Evolutionary conservation across 148 eudicot species (phyloP), one percentile per base, ranked within the genome.

Genomic region (Polygonum maritimum): DNA sequence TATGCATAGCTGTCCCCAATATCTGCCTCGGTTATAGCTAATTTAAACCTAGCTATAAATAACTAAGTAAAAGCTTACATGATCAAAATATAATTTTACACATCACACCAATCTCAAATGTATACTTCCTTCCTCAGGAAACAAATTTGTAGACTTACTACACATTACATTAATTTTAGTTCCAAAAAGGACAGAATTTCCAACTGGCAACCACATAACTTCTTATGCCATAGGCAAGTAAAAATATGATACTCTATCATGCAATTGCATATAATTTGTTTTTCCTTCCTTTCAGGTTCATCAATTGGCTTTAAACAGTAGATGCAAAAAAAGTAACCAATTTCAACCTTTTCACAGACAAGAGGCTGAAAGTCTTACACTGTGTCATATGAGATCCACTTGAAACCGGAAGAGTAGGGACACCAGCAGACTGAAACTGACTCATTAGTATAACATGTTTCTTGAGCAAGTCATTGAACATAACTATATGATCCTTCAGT

Each of bases 391-490:
- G 84, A 77, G 94, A 85, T 77, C 91, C 94, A 86, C 91, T 90
- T 18, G 97, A 58, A 75, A 81, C 79, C 48, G 91, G 76, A 55
- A 85, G 74, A 36, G 88, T 63, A 76, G 85, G 76, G 84, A 80
- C 85, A 60, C 82, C 88, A 81, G 85, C 15, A 35, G 90, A 83
- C 71, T 79, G 81, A 74, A 89, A 75, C 75, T 90, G 92, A 47
- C 49, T 83, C 91, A 89, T 92, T 54, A 89, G 82, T 65, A 76
- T 78, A 75, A 79, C 87, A 76, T 95, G 99, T 82, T 80, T 84
- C 84, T 88, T 89, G 78, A 95, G 91, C 82, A 95, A 80, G 33
- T 76, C 80, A 74, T 92, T 95, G 79, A 90, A 95, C 51, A 60
- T 75, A 16, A 54, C 7, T 82, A 95, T 89, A 69, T 95, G 98